A percentile compares a stretch with the other conserved stretches of the same genome.
Conservation (phyloP, 768 basidiomycete genomes). For the Phaeotremella fagi region DNA sequence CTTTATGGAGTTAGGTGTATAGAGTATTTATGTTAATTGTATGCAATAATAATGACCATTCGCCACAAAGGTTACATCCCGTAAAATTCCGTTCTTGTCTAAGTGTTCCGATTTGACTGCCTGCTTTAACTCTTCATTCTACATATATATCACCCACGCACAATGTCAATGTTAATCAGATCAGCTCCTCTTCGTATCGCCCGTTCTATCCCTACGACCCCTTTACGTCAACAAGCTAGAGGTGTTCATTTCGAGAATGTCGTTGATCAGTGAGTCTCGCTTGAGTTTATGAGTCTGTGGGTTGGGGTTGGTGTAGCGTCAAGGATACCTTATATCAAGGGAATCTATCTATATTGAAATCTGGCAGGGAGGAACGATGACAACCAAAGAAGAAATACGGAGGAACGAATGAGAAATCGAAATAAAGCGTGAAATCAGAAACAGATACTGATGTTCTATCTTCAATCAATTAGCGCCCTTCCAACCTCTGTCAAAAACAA, state of each 20-base stretch:
- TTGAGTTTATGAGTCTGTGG: background rate
- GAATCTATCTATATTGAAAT: too few species aligned
- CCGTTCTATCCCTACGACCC: slow-evolving; percentile 12
- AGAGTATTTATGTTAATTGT: background rate
- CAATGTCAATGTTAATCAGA: slow-evolving; percentile 41
- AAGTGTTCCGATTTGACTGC: background rate
- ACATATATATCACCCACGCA: background rate
- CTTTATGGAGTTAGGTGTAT: slow-evolving; percentile 3
- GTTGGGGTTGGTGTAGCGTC: background rate
- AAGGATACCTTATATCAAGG: background rate
- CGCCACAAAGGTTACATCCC: background rate
- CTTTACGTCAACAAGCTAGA: slow-evolving; percentile 25
- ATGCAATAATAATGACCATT: background rate
- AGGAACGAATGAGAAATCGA: too few species aligned
- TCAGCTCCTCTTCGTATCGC: slow-evolving; percentile 28
- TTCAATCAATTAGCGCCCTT: slow-evolving; percentile 25
- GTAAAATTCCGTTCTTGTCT: background rate
- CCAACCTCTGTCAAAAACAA: slow-evolving; percentile 42
- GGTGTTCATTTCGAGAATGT: slow-evolving; percentile 44
- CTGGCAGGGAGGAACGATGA: too few species aligned
- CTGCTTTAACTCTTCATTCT: background rate
- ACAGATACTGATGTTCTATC: too few species aligned
- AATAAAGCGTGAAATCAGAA: too few species aligned
- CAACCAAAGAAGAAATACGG: too few species aligned
- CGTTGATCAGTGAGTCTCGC: slow-evolving; percentile 42